A percentile compares a stretch with the other conserved stretches of the same genome.
These are phyloP conservation scores for Annulohypoxylon stygium DNA, from an alignment of 495 filamentous ascomycete genomes.

Conservation along the genomic window DNA sequence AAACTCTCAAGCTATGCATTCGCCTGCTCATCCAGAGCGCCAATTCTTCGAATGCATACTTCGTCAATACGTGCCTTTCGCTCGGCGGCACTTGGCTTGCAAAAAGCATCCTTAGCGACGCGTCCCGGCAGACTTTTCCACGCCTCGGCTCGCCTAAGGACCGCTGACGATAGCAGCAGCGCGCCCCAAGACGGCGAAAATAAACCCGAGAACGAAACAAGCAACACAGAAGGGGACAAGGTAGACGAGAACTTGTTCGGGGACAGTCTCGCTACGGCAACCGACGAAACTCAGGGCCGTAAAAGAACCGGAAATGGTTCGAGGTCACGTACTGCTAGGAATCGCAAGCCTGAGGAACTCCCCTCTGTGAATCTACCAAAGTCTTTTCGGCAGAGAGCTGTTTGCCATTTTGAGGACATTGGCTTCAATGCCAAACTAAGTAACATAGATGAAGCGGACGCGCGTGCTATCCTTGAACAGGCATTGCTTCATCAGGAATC, in stretches of 20 bases:
- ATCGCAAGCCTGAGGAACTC: conserved; percentile 56
- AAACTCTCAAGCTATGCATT: conserved; percentile 45
- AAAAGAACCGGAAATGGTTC: conserved; percentile 52
- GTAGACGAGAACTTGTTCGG: conserved; percentile 38
- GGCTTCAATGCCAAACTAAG: not conserved
- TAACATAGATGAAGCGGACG: conserved; percentile 2
- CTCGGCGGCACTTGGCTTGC: conserved; percentile 51
- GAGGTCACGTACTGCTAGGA: conserved; percentile 54
- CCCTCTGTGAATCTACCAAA: conserved; percentile 59
- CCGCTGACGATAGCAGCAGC: conserved; percentile 45
- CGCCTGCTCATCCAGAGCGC: conserved; percentile 53
- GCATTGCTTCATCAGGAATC: not conserved
- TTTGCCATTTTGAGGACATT: conserved; percentile 41
- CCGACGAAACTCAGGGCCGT: conserved; percentile 38
- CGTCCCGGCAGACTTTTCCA: conserved; percentile 54
- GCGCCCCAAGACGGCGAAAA: conserved; percentile 39
- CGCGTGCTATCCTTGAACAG: conserved; percentile 25
- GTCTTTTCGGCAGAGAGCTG: conserved; percentile 58
- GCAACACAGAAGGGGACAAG: conserved; percentile 21
- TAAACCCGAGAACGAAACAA: conserved; percentile 44
- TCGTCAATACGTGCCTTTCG: conserved; percentile 53
- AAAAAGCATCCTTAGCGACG: conserved; percentile 42
- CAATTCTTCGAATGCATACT: conserved; percentile 59
- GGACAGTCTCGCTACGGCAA: conserved; percentile 31
- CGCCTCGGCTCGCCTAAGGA: conserved; percentile 43